A percentile compares a stretch with the other conserved stretches of the same genome.
Conservation (phyloP, 352 stramenopile genomes). For the Globisporangium sylvaticum region DNA sequence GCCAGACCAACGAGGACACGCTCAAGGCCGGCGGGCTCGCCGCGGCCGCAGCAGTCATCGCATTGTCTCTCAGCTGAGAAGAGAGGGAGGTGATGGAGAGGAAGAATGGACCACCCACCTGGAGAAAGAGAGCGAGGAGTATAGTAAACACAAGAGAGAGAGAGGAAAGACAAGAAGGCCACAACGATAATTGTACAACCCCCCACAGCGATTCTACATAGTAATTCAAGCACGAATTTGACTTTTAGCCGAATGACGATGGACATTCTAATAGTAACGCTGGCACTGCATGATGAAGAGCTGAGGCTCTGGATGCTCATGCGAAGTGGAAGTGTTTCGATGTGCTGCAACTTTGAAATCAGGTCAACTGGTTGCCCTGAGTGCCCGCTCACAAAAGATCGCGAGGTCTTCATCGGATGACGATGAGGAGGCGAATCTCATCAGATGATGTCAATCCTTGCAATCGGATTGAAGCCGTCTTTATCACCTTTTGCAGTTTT, state of each 20-base stretch:
- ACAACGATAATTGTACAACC: background rate
- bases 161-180: background rate
- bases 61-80: conserved; percentile 6
- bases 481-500: background rate
- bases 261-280: too few relatives aligned
- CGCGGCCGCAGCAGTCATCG: conserved; percentile 21
- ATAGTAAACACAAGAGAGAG: background rate
- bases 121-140: background rate
- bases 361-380: background rate
- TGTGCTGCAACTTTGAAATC: background rate
- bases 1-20: conserved; percentile 19
- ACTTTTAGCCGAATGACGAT: too few relatives aligned
- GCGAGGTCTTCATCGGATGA: too few relatives aligned
- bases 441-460: too few relatives aligned
- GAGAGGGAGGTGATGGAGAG: background rate
- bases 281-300: too few relatives aligned
- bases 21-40: conserved; percentile 22
- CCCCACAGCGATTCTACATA: background rate
- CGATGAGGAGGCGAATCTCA: too few relatives aligned
- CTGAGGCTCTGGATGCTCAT: background rate
- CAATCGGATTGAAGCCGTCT: too few relatives aligned
- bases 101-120: background rate
- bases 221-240: too few relatives aligned
- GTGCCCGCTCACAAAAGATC: too few relatives aligned
- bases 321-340: background rate